Evolutionary conservation across 495 filamentous ascomycete species (phyloP), one percentile per base, ranked within the genome.

Genomic region (Staphylotrichum longicolle): DNA sequence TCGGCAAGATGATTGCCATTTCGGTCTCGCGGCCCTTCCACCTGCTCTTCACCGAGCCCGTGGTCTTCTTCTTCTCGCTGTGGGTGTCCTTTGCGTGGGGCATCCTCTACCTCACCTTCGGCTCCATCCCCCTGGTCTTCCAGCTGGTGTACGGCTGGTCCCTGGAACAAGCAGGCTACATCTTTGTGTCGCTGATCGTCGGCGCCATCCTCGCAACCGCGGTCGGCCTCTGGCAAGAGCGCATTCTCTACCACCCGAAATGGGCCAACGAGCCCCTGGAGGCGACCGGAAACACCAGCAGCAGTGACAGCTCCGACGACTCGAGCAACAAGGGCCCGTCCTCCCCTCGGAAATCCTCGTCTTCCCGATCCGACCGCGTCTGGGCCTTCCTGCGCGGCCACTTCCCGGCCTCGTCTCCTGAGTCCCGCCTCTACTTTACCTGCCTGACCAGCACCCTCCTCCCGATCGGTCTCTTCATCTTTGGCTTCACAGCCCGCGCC

Each of bases 51-150:
- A 96, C 91, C 10, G 93, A 97, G 66, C 90, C 93, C 0, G 91
- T 96, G 11, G 91, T 97, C 20, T 96, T 96, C 77, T 96, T 88
- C 78, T 98, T 96, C 74, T 93, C 89, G 30, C 77, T 95, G 12
- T 97, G 93, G 93, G 85, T 90, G 5, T 80, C 91, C 7, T 96
- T 97, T 73, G 86, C 85, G 53, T 98, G 93, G 93, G 92, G 88
- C 2, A 83, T 95, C 0, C 81, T 98, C 0, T 97, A 96, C 73
- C 78, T 98, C 33, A 88, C 87, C 37, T 92, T 94, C 65, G 81
- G 83, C 37, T 87, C 85, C 5, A 82, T 98, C 33, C 91, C 92
- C 0, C 78, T 93, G 11, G 85, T 96, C 57, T 96, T 94, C 74
- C 61, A 70, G 15, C 83, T 77, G 5, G 88, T 86, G 54, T 86